Percentiles rank a stretch among this genome's conserved stretches.
phyloP scores from a whole-genome alignment of 345 rosid genomes.

The Linum lewisii region DNA sequence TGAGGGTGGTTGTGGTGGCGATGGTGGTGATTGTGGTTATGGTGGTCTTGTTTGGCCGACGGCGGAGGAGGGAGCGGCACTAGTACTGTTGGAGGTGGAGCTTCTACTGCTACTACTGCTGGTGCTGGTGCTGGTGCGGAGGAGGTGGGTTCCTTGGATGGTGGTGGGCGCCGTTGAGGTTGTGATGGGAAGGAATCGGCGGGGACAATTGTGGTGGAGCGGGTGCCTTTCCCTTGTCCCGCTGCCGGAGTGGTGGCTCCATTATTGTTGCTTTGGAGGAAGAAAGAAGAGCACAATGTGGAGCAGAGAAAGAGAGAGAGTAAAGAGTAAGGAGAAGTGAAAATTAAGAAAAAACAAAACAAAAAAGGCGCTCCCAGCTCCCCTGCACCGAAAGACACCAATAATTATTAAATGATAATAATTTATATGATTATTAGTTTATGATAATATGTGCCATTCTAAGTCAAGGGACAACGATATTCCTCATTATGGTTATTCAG shows the following conservation, averaged over 20 bases:
- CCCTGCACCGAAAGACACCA: too few relatives aligned
- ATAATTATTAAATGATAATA: too few relatives aligned
- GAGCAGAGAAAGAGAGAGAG: not conserved
- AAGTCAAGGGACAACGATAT: too few relatives aligned
- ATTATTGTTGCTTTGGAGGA: too few relatives aligned
- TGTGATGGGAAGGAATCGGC: not conserved
- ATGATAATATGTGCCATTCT: too few relatives aligned
- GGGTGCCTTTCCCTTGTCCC: not conserved
- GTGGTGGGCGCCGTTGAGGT: not conserved
- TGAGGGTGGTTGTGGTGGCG: slow-evolving; percentile 2
- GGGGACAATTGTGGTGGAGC: too few relatives aligned
- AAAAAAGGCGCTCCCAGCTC: not conserved
- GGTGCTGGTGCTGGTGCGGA: not conserved
- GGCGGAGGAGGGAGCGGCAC: slow-evolving; percentile 17
- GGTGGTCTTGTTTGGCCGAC: not conserved
- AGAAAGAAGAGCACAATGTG: not conserved
- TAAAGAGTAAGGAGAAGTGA: not conserved
- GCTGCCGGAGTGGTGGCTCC: too few relatives aligned
- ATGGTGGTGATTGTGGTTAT: not conserved
- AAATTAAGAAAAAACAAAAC: not conserved
- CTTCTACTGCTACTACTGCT: slow-evolving; percentile 1
- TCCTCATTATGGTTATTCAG: too few relatives aligned
- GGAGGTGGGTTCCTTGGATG: slow-evolving; percentile 4
- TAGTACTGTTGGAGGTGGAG: slow-evolving; percentile 5
- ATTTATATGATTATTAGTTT: too few relatives aligned